phyloP scores from a whole-genome alignment of 75 land plant genomes.

The Adiantum capillusveneris region DNA sequence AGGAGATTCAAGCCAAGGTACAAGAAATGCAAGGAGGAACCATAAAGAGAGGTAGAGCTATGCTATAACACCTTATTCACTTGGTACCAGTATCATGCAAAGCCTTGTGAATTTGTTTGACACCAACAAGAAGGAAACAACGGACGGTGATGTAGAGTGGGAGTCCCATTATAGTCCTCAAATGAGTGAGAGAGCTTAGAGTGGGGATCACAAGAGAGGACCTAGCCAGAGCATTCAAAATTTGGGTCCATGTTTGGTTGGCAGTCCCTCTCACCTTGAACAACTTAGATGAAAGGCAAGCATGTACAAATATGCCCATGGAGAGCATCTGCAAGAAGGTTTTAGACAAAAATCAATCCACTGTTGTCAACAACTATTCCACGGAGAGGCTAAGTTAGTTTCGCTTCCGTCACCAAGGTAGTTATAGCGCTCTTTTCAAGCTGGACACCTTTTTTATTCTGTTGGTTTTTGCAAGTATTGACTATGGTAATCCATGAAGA shows the following conservation, averaged over 20 bases:
- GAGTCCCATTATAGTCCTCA: neutral
- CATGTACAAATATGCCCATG: conserved; percentile 13
- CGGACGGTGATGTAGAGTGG: neutral
- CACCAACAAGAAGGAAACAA: conserved; percentile 22
- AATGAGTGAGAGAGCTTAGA: neutral
- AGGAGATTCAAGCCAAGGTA: conserved; percentile 50
- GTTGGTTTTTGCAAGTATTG: no score
- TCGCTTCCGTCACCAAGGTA: conserved; percentile 40
- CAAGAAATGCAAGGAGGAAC: conserved; percentile 75
- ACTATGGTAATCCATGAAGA: no score
- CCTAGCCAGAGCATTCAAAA: neutral
- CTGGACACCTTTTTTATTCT: no score
- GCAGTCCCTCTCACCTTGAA: neutral
- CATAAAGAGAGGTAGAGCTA: conserved; percentile 65
- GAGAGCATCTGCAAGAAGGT: conserved; percentile 65
- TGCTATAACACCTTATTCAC: conserved; percentile 1
- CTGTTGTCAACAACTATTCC: conserved; percentile 48
- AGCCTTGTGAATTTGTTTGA: conserved; percentile 34
- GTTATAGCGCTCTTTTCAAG: no score
- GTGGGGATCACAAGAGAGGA: no score
- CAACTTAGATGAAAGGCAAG: neutral
- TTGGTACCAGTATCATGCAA: conserved; percentile 6
- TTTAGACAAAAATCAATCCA: conserved; percentile 32
- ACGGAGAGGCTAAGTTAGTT: conserved; percentile 49
- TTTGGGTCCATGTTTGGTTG: neutral